Conservation (phyloP, 352 stramenopile species). For the Phytophthora meadii region DNA sequence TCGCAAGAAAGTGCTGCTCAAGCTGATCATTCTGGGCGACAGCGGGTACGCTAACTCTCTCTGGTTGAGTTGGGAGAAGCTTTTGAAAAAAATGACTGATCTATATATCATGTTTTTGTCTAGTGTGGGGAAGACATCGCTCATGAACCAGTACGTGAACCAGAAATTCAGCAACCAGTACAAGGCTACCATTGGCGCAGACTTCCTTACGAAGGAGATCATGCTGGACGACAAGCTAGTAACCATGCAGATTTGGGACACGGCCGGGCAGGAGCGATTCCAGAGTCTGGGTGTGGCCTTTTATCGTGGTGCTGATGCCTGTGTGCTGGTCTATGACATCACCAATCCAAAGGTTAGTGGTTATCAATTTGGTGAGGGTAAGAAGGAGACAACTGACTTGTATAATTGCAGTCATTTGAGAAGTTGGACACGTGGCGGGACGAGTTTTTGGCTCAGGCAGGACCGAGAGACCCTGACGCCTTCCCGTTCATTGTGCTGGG, state of each 20-base stretch:
- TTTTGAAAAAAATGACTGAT: not conserved
- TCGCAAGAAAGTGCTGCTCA: slow-evolving; percentile 97
- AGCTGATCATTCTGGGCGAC: slow-evolving; percentile 98
- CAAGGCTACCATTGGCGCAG: slow-evolving; percentile 99
- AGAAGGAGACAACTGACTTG: not conserved
- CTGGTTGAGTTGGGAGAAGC: not conserved
- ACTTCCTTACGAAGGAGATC: slow-evolving; percentile 98
- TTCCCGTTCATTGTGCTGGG: slow-evolving; percentile 99
- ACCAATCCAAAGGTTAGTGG: slow-evolving; percentile 92
- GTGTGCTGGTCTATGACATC: slow-evolving; percentile 99
- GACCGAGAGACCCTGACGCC: slow-evolving; percentile 87
- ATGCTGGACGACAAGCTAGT: slow-evolving; percentile 96
- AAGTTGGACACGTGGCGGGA: slow-evolving; percentile 97
- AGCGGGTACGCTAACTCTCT: slow-evolving; percentile 84
- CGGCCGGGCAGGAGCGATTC: slow-evolving; percentile 98
- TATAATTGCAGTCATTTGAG: slow-evolving; percentile 91
- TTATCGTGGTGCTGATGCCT: slow-evolving; percentile 98
- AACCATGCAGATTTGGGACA: slow-evolving; percentile 99
- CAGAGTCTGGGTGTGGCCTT: slow-evolving; percentile 98
- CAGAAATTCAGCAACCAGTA: slow-evolving; percentile 99
- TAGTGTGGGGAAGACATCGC: slow-evolving; percentile 98
- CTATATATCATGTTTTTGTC: slow-evolving; percentile 7
- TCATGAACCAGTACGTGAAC: slow-evolving; percentile 99
- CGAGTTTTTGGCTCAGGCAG: slow-evolving; percentile 96
- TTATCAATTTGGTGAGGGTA: not conserved